Evolutionary conservation across 805 yeast species (phyloP).

Genomic region (Ogataea naganishii): DNA sequence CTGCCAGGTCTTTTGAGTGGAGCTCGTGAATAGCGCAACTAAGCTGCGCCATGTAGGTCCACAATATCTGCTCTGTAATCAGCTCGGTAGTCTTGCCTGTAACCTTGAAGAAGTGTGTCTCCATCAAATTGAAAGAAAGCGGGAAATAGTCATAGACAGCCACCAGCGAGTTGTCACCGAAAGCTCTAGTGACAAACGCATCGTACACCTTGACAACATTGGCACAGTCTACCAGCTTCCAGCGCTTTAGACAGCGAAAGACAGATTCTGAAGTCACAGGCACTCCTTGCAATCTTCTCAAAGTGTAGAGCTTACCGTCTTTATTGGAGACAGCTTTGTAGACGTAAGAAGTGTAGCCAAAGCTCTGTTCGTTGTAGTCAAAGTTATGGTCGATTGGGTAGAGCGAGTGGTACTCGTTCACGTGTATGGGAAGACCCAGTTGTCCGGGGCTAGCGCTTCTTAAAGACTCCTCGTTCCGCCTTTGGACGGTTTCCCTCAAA

Average conservation of each 20-base stretch:
- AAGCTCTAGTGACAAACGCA: conserved; percentile 80
- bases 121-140: conserved; percentile 58
- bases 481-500: conserved; percentile 60
- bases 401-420: conserved; percentile 77
- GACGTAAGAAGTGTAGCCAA: conserved; percentile 50
- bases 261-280: conserved; percentile 48
- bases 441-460: conserved; percentile 43
- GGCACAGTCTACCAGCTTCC: conserved; percentile 52
- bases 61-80: conserved; percentile 56
- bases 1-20: conserved; percentile 58
- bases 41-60: conserved; percentile 74
- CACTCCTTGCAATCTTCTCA: conserved; percentile 64
- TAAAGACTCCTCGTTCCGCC: conserved; percentile 72
- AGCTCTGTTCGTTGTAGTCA: conserved; percentile 28
- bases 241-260: conserved; percentile 51
- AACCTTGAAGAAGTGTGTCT: conserved; percentile 47
- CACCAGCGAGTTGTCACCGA: conserved; percentile 71
- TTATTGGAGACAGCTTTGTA: conserved; percentile 74
- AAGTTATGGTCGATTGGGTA: conserved; percentile 63
- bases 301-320: conserved; percentile 71
- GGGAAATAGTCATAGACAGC: conserved; percentile 85
- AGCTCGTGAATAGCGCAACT: conserved; percentile 57
- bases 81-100: conserved; percentile 33
- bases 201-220: conserved; percentile 64
- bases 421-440: conserved; percentile 59